phyloP scores from a whole-genome alignment of 305 asterid species.

The Nicotiana rustica region DNA sequence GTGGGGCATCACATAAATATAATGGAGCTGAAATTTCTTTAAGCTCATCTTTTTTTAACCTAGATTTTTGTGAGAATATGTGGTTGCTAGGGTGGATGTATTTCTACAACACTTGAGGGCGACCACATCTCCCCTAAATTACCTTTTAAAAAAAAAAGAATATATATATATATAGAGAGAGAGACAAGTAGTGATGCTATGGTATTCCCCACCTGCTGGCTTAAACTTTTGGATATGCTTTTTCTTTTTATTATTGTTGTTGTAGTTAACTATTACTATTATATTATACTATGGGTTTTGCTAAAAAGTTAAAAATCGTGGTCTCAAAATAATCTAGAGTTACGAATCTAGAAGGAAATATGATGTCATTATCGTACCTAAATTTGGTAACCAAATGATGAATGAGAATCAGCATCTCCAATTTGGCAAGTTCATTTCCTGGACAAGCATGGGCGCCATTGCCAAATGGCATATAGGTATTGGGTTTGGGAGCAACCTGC shows the following conservation, averaged over 20 bases:
- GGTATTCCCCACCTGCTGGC: slow-evolving; percentile 3
- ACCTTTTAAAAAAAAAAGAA: too few relatives aligned
- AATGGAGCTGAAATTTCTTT: slow-evolving; percentile 19
- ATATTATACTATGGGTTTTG: slow-evolving; percentile 19
- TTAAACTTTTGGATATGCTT: slow-evolving; percentile 5
- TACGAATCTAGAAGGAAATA: slow-evolving; percentile 18
- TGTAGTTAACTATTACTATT: background rate
- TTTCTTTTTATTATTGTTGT: background rate
- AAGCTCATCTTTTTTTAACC: background rate
- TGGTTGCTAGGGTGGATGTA: slow-evolving; percentile 18
- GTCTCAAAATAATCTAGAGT: slow-evolving; percentile 8
- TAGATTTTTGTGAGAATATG: slow-evolving; percentile 25
- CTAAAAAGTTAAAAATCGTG: background rate
- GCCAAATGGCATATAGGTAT: slow-evolving; percentile 95
- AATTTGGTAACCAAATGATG: slow-evolving; percentile 73
- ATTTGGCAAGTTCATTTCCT: slow-evolving; percentile 87
- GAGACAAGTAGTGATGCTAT: background rate
- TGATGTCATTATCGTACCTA: slow-evolving; percentile 53
- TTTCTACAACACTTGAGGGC: background rate
- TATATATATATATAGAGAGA: too few relatives aligned
- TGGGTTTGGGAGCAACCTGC: slow-evolving; percentile 82
- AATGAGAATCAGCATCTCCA: slow-evolving; percentile 75
- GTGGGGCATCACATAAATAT: background rate
- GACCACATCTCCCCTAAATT: background rate
- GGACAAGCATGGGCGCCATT: slow-evolving; percentile 91